These are phyloP conservation scores for Lactarius indigo DNA, from an alignment of 768 basidiomycete species.

Conservation along the genomic window DNA sequence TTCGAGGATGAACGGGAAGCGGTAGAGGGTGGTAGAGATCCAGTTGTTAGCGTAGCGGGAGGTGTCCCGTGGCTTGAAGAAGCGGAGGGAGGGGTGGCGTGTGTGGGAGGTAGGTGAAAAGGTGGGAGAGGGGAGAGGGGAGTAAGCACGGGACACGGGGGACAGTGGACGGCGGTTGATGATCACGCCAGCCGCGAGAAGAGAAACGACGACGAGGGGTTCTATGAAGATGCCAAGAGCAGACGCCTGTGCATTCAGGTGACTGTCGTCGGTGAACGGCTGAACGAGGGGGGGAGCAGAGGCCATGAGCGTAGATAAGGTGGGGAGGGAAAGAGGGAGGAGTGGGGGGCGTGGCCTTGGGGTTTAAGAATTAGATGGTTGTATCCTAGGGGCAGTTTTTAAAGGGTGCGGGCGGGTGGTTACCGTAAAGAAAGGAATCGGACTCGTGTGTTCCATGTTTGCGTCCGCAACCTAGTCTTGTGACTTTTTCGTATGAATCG, in stretches of 20 bases:
- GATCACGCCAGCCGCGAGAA: conserved; percentile 14
- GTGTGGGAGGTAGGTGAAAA: background rate
- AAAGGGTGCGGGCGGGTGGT: background rate
- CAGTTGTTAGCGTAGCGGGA: conserved; percentile 15
- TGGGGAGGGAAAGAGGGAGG: background rate
- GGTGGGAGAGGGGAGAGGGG: background rate
- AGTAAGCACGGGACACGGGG: background rate
- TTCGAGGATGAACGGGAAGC: conserved; percentile 18
- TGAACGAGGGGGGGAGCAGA: conserved; percentile 10
- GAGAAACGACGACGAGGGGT: conserved; percentile 15
- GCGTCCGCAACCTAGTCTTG: background rate
- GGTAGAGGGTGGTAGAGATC: conserved; percentile 4
- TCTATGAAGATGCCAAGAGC: conserved; percentile 9
- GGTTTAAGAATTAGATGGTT: background rate
- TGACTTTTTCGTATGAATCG: background rate
- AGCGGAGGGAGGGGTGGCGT: background rate
- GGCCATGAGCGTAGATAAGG: background rate
- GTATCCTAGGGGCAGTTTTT: background rate
- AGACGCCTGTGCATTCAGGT: background rate
- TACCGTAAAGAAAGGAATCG: background rate
- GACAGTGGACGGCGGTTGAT: conserved; percentile 12
- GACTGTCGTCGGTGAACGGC: conserved; percentile 1
- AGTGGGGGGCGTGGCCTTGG: background rate
- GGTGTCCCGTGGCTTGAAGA: conserved; percentile 13
- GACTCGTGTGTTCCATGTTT: background rate